phyloP scores from a whole-genome alignment of 148 eudicot genomes.

The Persicaria maculosa region DNA sequence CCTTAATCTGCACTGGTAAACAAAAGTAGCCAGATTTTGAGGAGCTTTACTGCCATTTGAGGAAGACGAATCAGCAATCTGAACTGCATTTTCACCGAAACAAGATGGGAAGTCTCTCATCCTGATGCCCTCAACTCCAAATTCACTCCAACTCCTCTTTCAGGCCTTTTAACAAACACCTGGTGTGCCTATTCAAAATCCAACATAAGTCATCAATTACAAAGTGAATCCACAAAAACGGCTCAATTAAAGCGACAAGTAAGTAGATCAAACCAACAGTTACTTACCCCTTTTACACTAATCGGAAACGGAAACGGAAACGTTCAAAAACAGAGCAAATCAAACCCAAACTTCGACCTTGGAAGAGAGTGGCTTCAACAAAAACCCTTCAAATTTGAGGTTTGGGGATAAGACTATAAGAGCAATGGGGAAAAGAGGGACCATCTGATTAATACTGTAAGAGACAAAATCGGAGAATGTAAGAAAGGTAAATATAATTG shows the following conservation, averaged over 20 bases:
- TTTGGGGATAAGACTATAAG: conserved; percentile 6
- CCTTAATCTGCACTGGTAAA: conserved; percentile 45
- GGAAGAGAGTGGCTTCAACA: neutral
- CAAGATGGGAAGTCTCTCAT: conserved; percentile 63
- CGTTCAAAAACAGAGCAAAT: neutral
- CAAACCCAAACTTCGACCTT: neutral
- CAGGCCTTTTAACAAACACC: conserved; percentile 24
- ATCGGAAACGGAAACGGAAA: neutral
- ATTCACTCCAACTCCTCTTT: conserved; percentile 16
- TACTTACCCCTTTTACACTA: neutral
- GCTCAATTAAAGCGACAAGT: conserved; percentile 4
- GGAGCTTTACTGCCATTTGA: conserved; percentile 39
- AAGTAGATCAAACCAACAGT: neutral
- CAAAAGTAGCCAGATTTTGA: conserved; percentile 49
- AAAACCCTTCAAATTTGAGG: conserved; percentile 18
- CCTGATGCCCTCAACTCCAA: conserved; percentile 6
- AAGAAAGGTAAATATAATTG: conserved; percentile 19
- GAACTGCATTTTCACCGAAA: conserved; percentile 58
- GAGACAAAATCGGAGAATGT: conserved; percentile 40
- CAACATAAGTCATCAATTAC: neutral
- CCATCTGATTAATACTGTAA: conserved; percentile 13
- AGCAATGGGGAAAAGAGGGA: conserved; percentile 7
- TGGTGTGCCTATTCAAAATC: conserved; percentile 17
- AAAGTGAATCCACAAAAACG: conserved; percentile 8
- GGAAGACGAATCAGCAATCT: conserved; percentile 48